Evolutionary conservation across 306 rosid genomes (phyloP).

Genomic region (Astragalus membranaceus): DNA sequence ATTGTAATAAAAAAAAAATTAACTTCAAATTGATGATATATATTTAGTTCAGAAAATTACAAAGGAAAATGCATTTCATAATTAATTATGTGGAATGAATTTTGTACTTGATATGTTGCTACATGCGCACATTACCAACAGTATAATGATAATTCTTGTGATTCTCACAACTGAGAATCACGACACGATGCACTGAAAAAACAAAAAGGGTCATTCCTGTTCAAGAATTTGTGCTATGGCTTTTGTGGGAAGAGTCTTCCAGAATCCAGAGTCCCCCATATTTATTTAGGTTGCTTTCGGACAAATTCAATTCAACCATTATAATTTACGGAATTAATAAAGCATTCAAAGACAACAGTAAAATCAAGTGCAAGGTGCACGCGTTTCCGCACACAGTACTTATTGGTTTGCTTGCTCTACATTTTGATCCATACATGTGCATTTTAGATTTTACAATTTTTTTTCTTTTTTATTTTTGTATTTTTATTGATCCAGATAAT

Average conservation of each 20-base stretch:
- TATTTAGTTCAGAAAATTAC: too few relatives aligned
- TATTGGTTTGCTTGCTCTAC: background rate
- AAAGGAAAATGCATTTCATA: conserved; percentile 6
- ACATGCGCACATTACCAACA: conserved; percentile 41
- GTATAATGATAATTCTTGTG: conserved; percentile 37
- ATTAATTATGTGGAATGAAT: conserved; percentile 23
- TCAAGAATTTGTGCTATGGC: conserved; percentile 22
- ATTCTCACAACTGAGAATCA: conserved; percentile 19
- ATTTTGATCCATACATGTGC: background rate
- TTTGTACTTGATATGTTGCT: conserved; percentile 23
- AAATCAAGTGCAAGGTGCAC: conserved; percentile 37
- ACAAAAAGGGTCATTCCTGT: conserved; percentile 24
- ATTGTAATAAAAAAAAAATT: too few relatives aligned
- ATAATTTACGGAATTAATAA: conserved; percentile 16
- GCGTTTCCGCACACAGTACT: conserved; percentile 24
- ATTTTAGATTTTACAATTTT: background rate
- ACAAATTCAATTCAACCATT: conserved; percentile 35
- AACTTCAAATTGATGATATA: too few relatives aligned
- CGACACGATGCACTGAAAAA: conserved; percentile 22
- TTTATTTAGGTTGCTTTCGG: conserved; percentile 24
- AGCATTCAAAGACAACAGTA: conserved; percentile 19
- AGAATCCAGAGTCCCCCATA: too few relatives aligned
- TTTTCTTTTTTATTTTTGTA: background rate
- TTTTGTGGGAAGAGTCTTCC: conserved; percentile 24
- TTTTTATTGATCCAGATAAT: background rate